Conservation (phyloP, 2,329 filamentous ascomycete species). For the Colletotrichum eremochloae region DNA sequence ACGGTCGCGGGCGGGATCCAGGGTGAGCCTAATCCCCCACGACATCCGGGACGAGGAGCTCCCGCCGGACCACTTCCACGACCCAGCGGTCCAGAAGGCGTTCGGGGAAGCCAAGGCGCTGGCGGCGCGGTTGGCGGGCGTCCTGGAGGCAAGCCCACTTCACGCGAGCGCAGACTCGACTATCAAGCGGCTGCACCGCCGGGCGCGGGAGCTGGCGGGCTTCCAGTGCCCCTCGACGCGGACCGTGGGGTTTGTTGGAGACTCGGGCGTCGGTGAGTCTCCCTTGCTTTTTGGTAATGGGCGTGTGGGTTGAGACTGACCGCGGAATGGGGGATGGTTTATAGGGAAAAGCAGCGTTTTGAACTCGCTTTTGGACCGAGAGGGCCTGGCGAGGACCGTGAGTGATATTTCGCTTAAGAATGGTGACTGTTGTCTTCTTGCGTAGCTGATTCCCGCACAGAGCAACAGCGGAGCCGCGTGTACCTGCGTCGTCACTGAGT, state of each 20-base stretch:
- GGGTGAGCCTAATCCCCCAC: constrained; percentile 12
- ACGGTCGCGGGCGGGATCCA: constrained; percentile 14
- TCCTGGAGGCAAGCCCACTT: constrained; percentile 52
- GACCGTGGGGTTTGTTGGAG: constrained; percentile 62
- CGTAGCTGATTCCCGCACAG: constrained; percentile 46
- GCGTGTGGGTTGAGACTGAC: background rate
- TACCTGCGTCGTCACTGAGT: constrained; percentile 63
- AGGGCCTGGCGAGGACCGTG: constrained; percentile 57
- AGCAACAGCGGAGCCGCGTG: constrained; percentile 60
- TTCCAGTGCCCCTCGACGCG: constrained; percentile 57
- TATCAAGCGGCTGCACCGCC: constrained; percentile 51
- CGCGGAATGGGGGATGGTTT: background rate
- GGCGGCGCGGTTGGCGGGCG: constrained; percentile 48
- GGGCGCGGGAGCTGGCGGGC: constrained; percentile 50
- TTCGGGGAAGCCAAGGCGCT: constrained; percentile 52
- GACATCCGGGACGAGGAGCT: constrained; percentile 50
- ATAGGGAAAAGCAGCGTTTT: constrained; percentile 63
- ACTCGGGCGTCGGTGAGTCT: constrained; percentile 59
- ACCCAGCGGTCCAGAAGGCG: constrained; percentile 51
- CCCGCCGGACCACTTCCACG: constrained; percentile 53
- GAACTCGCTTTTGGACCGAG: constrained; percentile 60
- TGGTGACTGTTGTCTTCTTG: background rate
- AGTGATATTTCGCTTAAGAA: constrained; percentile 42
- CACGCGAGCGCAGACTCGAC: constrained; percentile 55
- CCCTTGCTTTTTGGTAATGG: background rate